Base-by-base conservation (phyloP, 805 yeast genomes). In the Starmerella apis region DNA sequence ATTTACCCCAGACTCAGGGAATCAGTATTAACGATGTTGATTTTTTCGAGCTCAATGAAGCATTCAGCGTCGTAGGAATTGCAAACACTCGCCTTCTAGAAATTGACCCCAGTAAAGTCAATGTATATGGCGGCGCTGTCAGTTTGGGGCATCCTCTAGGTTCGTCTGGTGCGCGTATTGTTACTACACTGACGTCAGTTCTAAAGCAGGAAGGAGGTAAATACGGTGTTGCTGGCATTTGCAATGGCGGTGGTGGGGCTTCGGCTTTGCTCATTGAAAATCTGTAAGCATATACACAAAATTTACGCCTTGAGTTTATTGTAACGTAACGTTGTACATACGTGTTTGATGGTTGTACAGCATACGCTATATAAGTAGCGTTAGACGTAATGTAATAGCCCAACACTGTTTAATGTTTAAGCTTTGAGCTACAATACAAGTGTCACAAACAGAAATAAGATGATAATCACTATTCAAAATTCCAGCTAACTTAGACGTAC, bases 171-270 rank as follows among this genome's bases (percentile, higher is more conserved):
- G 95, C 96, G 32, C 82, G 96, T 72, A 77, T 92, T 62, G 78
- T 92, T 49, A 88, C 86, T 57, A 92, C 98, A 22, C 75, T 92
- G 67, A 64, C 80, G 52, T 77, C 86, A 45, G 86, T 88, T 14
- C 77, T 92, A 64, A 58, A 69, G 33, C 96, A 90, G 72, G 97
- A 92, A 73, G 70, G 70, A 49, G 94, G 90, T 60, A 86, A 82
- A 71, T 69, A 81, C 58, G 99, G 99, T 67, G 86, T 80, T 59
- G 96, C 96, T 62, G 96, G 86, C 67, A 84, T 92, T 65, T 92
- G 98, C 77, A 92, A 92, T 68, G 98, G 99, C 74, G 99, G 99
- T 63, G 99, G 99, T 67, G 99, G 98, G 66, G 97, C 96, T 43
- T 83, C 95, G 49, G 81, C 97, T 22, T 74, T 92, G 63, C 86